These are phyloP conservation scores for Chalciporus sp. DNA, from an alignment of 1,284 basidiomycete species.

Conservation along the genomic window DNA sequence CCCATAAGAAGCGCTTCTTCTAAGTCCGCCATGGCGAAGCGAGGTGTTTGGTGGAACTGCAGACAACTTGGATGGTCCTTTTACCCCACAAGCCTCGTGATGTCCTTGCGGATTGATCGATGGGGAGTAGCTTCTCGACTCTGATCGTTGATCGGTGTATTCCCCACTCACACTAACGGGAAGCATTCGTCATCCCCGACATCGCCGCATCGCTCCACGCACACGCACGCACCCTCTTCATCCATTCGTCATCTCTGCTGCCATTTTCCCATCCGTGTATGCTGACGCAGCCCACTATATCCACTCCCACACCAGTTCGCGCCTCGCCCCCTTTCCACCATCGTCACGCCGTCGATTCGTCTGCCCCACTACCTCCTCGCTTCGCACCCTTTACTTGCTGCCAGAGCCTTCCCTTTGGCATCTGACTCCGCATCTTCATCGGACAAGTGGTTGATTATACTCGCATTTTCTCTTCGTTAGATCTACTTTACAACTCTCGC, in stretches of 20 bases:
- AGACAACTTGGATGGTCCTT: conserved; percentile 4
- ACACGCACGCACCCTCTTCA: neutral
- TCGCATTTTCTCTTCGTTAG: conserved; percentile 9
- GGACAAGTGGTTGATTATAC: neutral
- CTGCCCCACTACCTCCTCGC: neutral
- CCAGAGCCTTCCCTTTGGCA: neutral
- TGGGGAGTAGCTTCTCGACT: neutral
- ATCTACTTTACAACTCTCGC: conserved; percentile 9
- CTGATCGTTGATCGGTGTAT: conserved; percentile 11
- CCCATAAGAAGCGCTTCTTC: conserved; percentile 70
- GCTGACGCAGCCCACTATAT: neutral
- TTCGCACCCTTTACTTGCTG: neutral
- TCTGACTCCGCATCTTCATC: neutral
- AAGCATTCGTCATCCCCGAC: neutral
- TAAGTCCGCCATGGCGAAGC: conserved; percentile 28
- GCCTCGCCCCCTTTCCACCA: neutral
- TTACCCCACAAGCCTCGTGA: conserved; percentile 12
- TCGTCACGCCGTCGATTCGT: neutral
- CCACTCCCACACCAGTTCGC: neutral
- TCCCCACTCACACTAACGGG: neutral
- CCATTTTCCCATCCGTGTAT: neutral
- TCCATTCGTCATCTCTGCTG: neutral
- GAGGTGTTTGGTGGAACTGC: conserved; percentile 1
- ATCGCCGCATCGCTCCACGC: neutral
- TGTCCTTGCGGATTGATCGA: conserved; percentile 19